phyloP scores from a whole-genome alignment of 2,329 filamentous ascomycete genomes.

The Arthrinium puccinioides region DNA sequence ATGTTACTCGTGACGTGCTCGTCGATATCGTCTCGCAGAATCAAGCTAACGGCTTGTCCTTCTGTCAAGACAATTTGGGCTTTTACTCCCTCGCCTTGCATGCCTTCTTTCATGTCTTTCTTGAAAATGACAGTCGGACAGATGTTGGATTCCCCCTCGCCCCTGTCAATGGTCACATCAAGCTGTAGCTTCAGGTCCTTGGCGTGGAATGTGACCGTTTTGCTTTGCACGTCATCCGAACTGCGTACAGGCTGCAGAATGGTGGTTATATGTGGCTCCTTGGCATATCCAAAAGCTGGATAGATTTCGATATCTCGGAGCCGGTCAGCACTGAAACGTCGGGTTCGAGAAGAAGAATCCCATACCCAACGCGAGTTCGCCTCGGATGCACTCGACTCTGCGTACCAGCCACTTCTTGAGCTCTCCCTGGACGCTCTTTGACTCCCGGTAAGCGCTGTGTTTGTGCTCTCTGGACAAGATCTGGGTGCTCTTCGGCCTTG shows the following conservation, averaged over 20 bases:
- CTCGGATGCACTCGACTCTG: constrained; percentile 66
- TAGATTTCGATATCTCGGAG: constrained; percentile 57
- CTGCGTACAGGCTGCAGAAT: constrained; percentile 38
- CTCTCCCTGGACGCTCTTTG: constrained; percentile 47
- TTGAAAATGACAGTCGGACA: constrained; percentile 49
- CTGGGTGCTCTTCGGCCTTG: constrained; percentile 54
- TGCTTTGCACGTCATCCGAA: constrained; percentile 37
- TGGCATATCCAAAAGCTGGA: constrained; percentile 65
- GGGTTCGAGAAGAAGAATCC: background rate
- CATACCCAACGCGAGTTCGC: constrained; percentile 52
- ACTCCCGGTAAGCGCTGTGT: constrained; percentile 47
- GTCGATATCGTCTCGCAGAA: constrained; percentile 55
- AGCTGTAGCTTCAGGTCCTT: constrained; percentile 54
- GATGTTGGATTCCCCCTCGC: constrained; percentile 35
- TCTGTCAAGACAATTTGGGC: constrained; percentile 54
- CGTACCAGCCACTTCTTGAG: constrained; percentile 66
- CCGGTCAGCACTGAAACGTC: background rate
- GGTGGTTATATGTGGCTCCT: constrained; percentile 52
- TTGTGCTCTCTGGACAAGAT: constrained; percentile 38
- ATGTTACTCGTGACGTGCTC: constrained; percentile 52
- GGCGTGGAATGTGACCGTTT: constrained; percentile 57
- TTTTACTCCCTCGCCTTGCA: constrained; percentile 56
- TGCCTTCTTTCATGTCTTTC: constrained; percentile 41
- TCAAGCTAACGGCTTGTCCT: constrained; percentile 62
- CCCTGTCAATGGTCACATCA: constrained; percentile 58